Base-by-base conservation (phyloP, 345 rosid genomes). In the Eucalyptus sp. region DNA sequence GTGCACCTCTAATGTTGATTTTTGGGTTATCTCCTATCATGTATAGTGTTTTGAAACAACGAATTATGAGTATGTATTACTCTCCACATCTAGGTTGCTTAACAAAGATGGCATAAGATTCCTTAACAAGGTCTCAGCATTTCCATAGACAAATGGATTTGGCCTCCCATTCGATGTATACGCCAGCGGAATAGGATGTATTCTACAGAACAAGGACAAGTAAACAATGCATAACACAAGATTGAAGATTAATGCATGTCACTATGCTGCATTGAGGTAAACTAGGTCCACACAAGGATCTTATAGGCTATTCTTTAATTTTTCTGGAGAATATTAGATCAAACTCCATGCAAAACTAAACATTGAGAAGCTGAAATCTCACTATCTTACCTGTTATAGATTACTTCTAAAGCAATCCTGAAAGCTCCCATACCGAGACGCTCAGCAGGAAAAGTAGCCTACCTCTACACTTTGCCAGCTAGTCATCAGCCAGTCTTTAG, bases 361-460 rank as follows among this genome's bases (percentile, higher is more conserved):
- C 2, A 37, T 18, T 71, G 46, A 71, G 46, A 71, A 71, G 81
- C 46, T 71, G 81, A 71, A 37, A 71, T 8, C 46, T 37, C 46
- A 37, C 81, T n/a, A 64, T 62, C 90, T 94, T 88, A 96, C 97
- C 95, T 94, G 91, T 96, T 97, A 92, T 93, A 97, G 92, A 97
- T 89, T 54, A 97, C 94, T 93, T 97, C 98, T 16, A 96, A 81
- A 1, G 98, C 99, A 20, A 96, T 95, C 93, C 98, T 94, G 95
- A 96, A 97, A 92, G 97, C 97, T 89, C 97, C 98, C 97, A 96
- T 93, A 87, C 98, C 99, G 51, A 97, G 96, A 91, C 97, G 99
- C 89, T 94, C 97, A 89, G 96, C 88, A 89, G 99, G 97, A 92
- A 97, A 97, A 86, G 91, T 91, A 92, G 97, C 96, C 98, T 97